Evolutionary conservation across 352 stramenopile species (phyloP).

Genomic region (Elongisporangium undulatum): DNA sequence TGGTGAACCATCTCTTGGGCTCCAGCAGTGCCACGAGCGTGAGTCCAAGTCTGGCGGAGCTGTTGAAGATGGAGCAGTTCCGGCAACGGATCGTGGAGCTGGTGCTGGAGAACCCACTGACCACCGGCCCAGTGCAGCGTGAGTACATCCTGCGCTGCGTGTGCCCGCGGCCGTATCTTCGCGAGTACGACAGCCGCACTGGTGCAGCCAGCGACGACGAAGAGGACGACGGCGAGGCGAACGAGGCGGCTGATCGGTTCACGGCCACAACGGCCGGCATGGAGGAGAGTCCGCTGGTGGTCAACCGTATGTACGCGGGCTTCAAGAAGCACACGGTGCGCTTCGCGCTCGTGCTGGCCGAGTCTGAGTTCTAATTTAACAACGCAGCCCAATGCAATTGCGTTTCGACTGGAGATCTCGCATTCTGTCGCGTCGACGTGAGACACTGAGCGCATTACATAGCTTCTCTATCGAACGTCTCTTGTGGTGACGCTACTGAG

Average conservation of each 20-base stretch:
- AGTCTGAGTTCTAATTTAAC: constrained; percentile 69
- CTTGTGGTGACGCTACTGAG: background rate
- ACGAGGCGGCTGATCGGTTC: background rate
- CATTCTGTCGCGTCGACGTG: background rate
- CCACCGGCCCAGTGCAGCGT: constrained; percentile 42
- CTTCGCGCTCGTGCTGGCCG: constrained; percentile 61
- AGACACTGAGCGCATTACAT: background rate
- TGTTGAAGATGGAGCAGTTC: constrained; percentile 30
- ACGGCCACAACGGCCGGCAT: constrained; percentile 7
- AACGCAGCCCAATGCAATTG: background rate
- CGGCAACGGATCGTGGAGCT: constrained; percentile 29
- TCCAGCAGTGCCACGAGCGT: no score
- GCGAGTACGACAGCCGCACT: constrained; percentile 31
- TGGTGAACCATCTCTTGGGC: constrained; percentile 35
- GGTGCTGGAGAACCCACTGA: constrained; percentile 38
- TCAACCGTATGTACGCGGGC: constrained; percentile 77
- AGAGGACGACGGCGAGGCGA: constrained; percentile 12
- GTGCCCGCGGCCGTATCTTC: constrained; percentile 59
- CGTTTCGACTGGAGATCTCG: background rate
- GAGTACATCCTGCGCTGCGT: constrained; percentile 80
- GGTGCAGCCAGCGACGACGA: constrained; percentile 9
- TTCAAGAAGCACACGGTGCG: constrained; percentile 77
- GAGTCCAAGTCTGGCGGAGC: constrained; percentile 16
- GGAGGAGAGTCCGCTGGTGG: constrained; percentile 60
- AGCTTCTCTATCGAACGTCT: background rate